Percentiles rank a stretch among this genome's conserved stretches.
Evolutionary conservation across 345 rosid genomes (phyloP).

Genomic region (Arabidopsis arenosa): DNA sequence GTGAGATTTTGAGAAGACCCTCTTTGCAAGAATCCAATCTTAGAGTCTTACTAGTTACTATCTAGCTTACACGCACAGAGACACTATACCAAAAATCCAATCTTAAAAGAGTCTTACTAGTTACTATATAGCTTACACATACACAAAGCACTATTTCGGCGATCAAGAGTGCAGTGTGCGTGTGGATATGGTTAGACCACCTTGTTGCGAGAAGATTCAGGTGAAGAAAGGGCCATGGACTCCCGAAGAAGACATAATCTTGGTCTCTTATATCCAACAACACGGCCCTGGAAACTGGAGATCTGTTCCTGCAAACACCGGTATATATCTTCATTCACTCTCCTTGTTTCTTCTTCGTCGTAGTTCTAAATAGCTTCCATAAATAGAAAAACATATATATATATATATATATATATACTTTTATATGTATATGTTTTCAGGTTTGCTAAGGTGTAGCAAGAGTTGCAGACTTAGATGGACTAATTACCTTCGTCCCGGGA

Average conservation of each 20-base stretch:
- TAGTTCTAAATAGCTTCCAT: too few relatives aligned
- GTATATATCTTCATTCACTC: constrained; percentile 44
- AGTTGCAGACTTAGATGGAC: constrained; percentile 99
- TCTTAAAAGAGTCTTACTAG: constrained; percentile 22
- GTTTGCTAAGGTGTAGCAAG: constrained; percentile 95
- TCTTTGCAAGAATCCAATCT: constrained; percentile 32
- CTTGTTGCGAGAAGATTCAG: constrained; percentile 83
- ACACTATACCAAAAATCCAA: constrained; percentile 16
- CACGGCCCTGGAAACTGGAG: constrained; percentile 98
- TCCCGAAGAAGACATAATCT: constrained; percentile 92
- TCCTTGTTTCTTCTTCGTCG: constrained; percentile 11
- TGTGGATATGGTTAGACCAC: constrained; percentile 78
- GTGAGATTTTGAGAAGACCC: background rate
- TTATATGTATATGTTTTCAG: constrained; percentile 46
- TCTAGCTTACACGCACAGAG: constrained; percentile 1
- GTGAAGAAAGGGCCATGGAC: constrained; percentile 99
- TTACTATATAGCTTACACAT: constrained; percentile 1
- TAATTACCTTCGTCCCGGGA: constrained; percentile 94
- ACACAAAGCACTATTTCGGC: background rate
- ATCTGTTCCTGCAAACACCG: constrained; percentile 82
- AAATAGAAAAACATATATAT: too few relatives aligned
- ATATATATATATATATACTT: background rate
- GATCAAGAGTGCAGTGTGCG: background rate
- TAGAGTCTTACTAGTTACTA: constrained; percentile 24
- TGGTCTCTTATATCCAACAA: constrained; percentile 89